Evolutionary conservation across 140 eudicot species (phyloP), one percentile per base, ranked within the genome.

Genomic region (Flaveria floridana): DNA sequence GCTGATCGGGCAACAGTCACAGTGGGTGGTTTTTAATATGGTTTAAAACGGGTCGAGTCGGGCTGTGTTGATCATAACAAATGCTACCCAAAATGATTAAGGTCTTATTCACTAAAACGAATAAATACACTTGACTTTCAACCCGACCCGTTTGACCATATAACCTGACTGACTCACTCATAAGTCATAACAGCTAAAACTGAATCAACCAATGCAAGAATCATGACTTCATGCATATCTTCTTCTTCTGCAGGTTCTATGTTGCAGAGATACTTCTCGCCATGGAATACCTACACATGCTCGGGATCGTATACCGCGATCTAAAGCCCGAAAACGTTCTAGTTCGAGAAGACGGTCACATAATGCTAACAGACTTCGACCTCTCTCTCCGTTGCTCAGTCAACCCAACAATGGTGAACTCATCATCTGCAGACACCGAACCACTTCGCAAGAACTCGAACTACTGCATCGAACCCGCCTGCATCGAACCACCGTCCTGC

Each of bases 251-350:
- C 85, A 92, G 97, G 78, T 92, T 92, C 62, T 92, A 92, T 61
- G 97, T 86, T 1, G 90, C 97, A 63, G 96, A 92, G 68, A 89
- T 92, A 46, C 95, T 92, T 73, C 91, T 92, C 0, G 86, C 96
- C 6, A 55, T 92, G 85, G 97, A 92, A 74, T 92, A 92, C 78
- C 87, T 92, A 2, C 97, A 92, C 76, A 92, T 92, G 97, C 92
- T 92, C 1, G 97, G 97, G 53, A 86, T 92, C 4, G 86, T 92
- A 10, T 92, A 92, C 21, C 95, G 97, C 13, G 97, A 92, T 28
- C 86, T 92, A 19, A 92, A 92, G 81, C 97, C 97, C 0, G 97
- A 92, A 77, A 92, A 92, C 41, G 96, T 92, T 46, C 92, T 92
- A 4, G 97, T 92, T 16, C 78, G 97, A 62, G 97, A 92, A 69